These are phyloP conservation scores for Fomitopsis schrenkii DNA, from an alignment of 1,284 basidiomycete species.

Conservation along the genomic window DNA sequence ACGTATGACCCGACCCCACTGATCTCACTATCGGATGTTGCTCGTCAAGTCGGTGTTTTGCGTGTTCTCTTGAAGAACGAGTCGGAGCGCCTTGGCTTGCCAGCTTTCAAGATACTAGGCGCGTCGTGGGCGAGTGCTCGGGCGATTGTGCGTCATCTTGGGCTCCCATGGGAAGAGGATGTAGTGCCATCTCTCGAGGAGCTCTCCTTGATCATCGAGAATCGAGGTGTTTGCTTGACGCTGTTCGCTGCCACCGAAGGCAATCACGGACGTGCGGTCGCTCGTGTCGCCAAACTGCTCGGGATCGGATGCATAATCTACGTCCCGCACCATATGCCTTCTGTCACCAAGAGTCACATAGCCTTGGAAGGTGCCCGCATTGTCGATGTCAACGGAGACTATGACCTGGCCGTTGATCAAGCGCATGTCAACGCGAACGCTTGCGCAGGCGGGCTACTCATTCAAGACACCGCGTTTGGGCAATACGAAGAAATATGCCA, in stretches of 20 bases:
- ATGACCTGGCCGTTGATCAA: constrained; percentile 4
- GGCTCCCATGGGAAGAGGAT: background rate
- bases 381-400: constrained; percentile 3
- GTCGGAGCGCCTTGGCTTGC: constrained; percentile 3
- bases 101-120: constrained; percentile 9
- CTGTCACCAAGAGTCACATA: background rate
- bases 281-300: constrained; percentile 6
- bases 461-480: constrained; percentile 8
- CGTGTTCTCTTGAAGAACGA: constrained; percentile 7
- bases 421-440: background rate
- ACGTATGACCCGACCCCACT: constrained; percentile 2
- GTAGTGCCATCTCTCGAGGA: background rate
- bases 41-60: background rate
- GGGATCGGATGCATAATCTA: constrained; percentile 1
- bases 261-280: constrained; percentile 8
- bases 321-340: background rate
- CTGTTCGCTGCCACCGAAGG: constrained; percentile 8
- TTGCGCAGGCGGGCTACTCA: background rate
- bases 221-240: background rate
- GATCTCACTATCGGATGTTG: background rate
- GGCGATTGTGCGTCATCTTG: background rate
- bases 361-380: constrained; percentile 4
- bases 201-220: background rate
- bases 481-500: constrained; percentile 4
- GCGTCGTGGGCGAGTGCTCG: constrained; percentile 7